phyloP scores from a whole-genome alignment of 2,329 filamentous ascomycete species.

The Penicillium sp. region DNA sequence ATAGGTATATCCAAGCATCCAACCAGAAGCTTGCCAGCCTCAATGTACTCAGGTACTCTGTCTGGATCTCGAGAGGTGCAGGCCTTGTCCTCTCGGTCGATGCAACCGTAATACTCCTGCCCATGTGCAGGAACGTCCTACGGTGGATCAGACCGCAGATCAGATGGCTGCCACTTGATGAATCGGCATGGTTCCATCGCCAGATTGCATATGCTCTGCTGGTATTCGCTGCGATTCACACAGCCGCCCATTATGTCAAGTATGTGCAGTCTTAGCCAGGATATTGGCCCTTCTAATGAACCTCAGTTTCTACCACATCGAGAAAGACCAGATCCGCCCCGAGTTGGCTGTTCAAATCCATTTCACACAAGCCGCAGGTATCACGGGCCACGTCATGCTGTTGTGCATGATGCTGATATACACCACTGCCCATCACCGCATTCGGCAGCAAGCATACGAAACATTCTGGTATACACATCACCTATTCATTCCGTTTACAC shows the following conservation, averaged over 20 bases:
- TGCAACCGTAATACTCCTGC: slow-evolving; percentile 79
- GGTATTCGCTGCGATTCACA: slow-evolving; percentile 74
- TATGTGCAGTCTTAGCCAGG: slow-evolving; percentile 41
- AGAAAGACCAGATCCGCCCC: slow-evolving; percentile 73
- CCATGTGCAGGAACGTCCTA: slow-evolving; percentile 89
- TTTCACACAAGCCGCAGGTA: slow-evolving; percentile 79
- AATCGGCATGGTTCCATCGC: slow-evolving; percentile 94
- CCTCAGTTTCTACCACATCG: slow-evolving; percentile 85
- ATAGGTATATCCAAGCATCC: slow-evolving; percentile 69
- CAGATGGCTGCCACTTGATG: slow-evolving; percentile 85
- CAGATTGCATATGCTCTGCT: slow-evolving; percentile 88
- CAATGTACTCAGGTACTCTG: slow-evolving; percentile 78
- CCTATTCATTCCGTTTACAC: slow-evolving; percentile 91
- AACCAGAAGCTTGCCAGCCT: slow-evolving; percentile 67
- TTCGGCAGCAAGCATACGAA: slow-evolving; percentile 94
- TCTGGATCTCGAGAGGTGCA: slow-evolving; percentile 94
- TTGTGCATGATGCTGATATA: slow-evolving; percentile 99
- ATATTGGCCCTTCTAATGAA: slow-evolving; percentile 20
- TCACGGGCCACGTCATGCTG: slow-evolving; percentile 96
- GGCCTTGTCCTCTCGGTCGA: slow-evolving; percentile 81
- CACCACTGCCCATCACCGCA: slow-evolving; percentile 86
- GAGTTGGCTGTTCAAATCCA: slow-evolving; percentile 83
- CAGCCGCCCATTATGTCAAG: slow-evolving; percentile 87
- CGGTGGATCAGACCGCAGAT: slow-evolving; percentile 80
- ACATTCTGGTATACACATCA: slow-evolving; percentile 99